Percentiles rank a stretch among this genome's conserved stretches.
These are phyloP conservation scores for Eragrostis tef DNA, from an alignment of 202 grass and related monocot species.

Conservation along the genomic window DNA sequence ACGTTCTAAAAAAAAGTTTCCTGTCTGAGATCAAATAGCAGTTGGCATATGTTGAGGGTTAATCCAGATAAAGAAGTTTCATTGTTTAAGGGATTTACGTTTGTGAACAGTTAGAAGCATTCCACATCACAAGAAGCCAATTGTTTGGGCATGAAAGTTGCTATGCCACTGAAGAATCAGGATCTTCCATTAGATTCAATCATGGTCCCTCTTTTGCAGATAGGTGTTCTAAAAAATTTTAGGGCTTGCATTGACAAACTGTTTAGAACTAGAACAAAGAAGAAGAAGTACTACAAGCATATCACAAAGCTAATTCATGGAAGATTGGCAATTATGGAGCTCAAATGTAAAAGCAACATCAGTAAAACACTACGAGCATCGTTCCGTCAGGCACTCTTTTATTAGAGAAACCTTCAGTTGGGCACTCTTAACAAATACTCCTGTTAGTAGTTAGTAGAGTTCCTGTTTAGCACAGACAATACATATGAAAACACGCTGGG, in stretches of 20 bases:
- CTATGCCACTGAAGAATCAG: background rate
- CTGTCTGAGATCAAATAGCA: background rate
- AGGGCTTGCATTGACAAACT: background rate
- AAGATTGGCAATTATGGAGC: background rate
- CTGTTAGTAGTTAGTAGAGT: background rate
- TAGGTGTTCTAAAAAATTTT: background rate
- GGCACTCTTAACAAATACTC: background rate
- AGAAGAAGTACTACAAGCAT: background rate
- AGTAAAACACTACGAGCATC: background rate
- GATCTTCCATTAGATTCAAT: slow-evolving; percentile 1
- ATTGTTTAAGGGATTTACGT: background rate
- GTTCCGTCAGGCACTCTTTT: background rate
- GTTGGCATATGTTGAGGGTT: background rate
- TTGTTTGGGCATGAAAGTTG: background rate
- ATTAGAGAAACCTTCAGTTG: background rate
- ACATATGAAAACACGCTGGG: slow-evolving; percentile 13
- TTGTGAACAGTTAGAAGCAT: background rate
- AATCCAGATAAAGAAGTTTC: background rate
- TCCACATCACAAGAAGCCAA: background rate
- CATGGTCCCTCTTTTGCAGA: background rate
- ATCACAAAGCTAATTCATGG: background rate
- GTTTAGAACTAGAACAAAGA: background rate
- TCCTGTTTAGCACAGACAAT: slow-evolving; percentile 16
- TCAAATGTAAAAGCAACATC: slow-evolving; percentile 14
- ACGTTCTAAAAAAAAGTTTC: background rate